Evolutionary conservation across 495 filamentous ascomycete genomes (phyloP), one percentile per base, ranked within the genome.

Genomic region (Corynascus novoguineensis): DNA sequence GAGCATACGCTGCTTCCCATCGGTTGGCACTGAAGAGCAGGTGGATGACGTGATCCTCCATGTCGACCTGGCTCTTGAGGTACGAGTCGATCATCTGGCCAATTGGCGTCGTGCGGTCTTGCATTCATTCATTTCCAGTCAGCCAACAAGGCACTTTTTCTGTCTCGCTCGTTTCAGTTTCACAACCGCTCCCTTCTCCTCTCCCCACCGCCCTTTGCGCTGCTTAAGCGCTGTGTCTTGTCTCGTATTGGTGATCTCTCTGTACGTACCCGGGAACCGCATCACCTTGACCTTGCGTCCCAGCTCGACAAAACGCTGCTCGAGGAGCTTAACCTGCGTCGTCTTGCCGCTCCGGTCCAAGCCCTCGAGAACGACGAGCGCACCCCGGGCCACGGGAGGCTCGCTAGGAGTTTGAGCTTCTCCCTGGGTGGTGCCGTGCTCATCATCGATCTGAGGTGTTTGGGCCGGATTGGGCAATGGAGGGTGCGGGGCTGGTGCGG

Each of bases 341-440:
- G 92, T 93, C 79, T 98, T 98, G 38, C 93, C 93, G 35, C 92
- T 87, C 56, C 90, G 86, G 67, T 98, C 93, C 52, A 98, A 82
- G 25, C 93, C 93, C 73, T 98, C 93, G 55, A 98, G 85, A 17
- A 93, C 87, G 46, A 97, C 84, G 38, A 98, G 82, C 31, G 87
- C 80, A 47, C 89, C 89, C 61, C 89, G 81, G 61, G 64, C 51
- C 3, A 50, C 45, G 52, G 32, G 35, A 29, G 50, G 22, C 47
- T 44, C 38, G 27, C 24, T n/a, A n/a, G 6, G n/a, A 3, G 3
- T 17, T 1, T 11, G 15, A 17, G 14, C 35, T n/a, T n/a, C n/a
- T n/a, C 38, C 5, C 3, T 42, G n/a, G 17, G 4, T 28, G 22
- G 11, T 14, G 19, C 28, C 21, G 32, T 21, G 10, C 25, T 22